Percentiles rank a stretch among this genome's conserved stretches.
Evolutionary conservation across 1,284 basidiomycete genomes (phyloP).

Genomic region (Erythrobasidium hasegawianum): DNA sequence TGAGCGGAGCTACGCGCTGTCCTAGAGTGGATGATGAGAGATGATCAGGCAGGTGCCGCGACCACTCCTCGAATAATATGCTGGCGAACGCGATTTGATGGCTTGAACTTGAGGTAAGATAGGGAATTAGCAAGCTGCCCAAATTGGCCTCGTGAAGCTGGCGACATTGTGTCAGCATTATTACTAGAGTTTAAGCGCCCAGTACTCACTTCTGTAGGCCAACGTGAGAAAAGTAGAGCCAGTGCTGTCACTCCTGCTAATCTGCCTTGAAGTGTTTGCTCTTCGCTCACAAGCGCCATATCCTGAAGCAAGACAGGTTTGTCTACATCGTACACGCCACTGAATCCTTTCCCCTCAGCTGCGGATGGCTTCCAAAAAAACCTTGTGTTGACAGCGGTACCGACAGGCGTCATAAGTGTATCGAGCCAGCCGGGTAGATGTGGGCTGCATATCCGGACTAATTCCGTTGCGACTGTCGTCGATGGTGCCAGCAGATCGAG

Average conservation of each 20-base stretch:
- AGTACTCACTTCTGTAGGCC: slow-evolving; percentile 60
- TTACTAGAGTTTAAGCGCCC: neutral
- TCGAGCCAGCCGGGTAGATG: slow-evolving; percentile 65
- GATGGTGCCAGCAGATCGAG: slow-evolving; percentile 57
- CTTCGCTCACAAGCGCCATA: slow-evolving; percentile 72
- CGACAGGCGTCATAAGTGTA: slow-evolving; percentile 86
- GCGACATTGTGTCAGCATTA: neutral
- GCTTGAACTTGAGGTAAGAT: slow-evolving; percentile 81
- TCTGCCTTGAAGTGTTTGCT: slow-evolving; percentile 76
- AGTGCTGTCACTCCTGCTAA: slow-evolving; percentile 76
- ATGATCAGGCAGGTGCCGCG: slow-evolving; percentile 47
- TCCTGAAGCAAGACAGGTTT: slow-evolving; percentile 94
- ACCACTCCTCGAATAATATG: slow-evolving; percentile 90
- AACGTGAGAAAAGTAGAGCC: slow-evolving; percentile 65
- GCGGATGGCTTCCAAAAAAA: slow-evolving; percentile 64
- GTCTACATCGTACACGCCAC: slow-evolving; percentile 87
- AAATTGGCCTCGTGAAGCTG: slow-evolving; percentile 42
- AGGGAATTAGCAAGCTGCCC: slow-evolving; percentile 66
- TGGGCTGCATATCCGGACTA: slow-evolving; percentile 46
- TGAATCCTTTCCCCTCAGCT: slow-evolving; percentile 50
- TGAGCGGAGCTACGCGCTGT: slow-evolving; percentile 45
- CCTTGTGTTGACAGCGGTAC: slow-evolving; percentile 68
- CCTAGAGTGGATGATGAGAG: slow-evolving; percentile 6
- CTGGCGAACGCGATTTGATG: slow-evolving; percentile 82
- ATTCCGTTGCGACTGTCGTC: slow-evolving; percentile 37